Conservation (phyloP, 305 asterid genomes). For the Plantago coronopus region DNA sequence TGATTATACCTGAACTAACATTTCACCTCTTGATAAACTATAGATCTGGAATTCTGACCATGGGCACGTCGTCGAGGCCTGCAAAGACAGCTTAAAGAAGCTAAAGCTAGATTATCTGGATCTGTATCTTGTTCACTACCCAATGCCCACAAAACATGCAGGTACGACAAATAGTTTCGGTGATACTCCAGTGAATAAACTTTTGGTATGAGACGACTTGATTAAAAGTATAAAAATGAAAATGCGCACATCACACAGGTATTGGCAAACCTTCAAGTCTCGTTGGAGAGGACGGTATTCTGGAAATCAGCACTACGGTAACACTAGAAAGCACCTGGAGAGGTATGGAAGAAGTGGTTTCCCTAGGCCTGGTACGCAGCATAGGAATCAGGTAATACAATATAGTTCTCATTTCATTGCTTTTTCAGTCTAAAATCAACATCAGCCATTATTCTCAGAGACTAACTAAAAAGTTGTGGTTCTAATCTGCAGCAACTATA, state of each 20-base stretch:
- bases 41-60: slow-evolving; percentile 82
- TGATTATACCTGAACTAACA: not conserved
- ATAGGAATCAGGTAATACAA: slow-evolving; percentile 60
- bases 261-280: slow-evolving; percentile 61
- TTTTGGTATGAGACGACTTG: not conserved
- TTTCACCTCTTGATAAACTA: slow-evolving; percentile 1
- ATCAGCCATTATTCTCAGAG: not conserved
- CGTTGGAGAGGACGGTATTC: slow-evolving; percentile 55
- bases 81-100: slow-evolving; percentile 63
- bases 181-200: not conserved
- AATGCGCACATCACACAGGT: slow-evolving; percentile 28
- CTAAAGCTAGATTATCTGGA: slow-evolving; percentile 57
- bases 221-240: not conserved
- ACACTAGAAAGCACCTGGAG: slow-evolving; percentile 71
- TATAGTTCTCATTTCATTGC: not conserved
- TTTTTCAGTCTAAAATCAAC: not conserved
- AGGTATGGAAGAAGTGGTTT: slow-evolving; percentile 60
- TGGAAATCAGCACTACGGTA: slow-evolving; percentile 61
- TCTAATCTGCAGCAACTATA: slow-evolving; percentile 53
- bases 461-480: not conserved
- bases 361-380: slow-evolving; percentile 59
- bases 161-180: slow-evolving; percentile 26
- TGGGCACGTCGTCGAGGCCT: slow-evolving; percentile 67
- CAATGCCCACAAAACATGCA: slow-evolving; percentile 63
- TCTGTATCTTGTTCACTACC: slow-evolving; percentile 65